These are phyloP conservation scores for Silene coronaria DNA, from an alignment of 179 eudicot genomes.

Conservation along the genomic window DNA sequence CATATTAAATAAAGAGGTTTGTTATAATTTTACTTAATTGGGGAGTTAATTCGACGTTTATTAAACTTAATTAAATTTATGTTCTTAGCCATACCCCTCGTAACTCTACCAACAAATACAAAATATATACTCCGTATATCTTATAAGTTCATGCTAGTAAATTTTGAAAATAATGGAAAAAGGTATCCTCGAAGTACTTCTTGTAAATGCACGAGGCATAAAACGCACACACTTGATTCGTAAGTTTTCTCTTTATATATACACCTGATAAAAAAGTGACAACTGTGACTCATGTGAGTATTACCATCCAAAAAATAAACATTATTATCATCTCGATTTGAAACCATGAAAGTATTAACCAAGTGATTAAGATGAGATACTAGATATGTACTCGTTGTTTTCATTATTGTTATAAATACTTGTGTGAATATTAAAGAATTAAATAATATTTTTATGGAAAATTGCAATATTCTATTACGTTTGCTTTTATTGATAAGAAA, in stretches of 20 bases:
- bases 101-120: neutral
- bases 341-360: too few relatives aligned
- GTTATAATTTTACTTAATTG: conserved; percentile 5
- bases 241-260: conserved; percentile 16
- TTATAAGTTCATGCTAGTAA: neutral
- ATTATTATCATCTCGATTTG: too few relatives aligned
- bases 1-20: neutral
- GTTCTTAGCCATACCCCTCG: conserved; percentile 5
- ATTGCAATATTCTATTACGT: too few relatives aligned
- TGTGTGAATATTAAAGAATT: too few relatives aligned
- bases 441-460: too few relatives aligned
- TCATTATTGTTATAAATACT: too few relatives aligned
- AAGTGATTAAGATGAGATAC: too few relatives aligned
- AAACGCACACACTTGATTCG: conserved; percentile 48
- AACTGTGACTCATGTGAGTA: too few relatives aligned
- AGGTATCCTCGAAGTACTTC: conserved; percentile 65
- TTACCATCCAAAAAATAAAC: too few relatives aligned
- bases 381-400: too few relatives aligned
- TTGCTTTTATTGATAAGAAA: too few relatives aligned
- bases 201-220: conserved; percentile 70
- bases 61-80: conserved; percentile 7
- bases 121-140: neutral
- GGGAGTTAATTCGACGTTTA: conserved; percentile 7
- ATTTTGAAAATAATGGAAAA: conserved; percentile 38
- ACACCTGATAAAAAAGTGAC: too few relatives aligned